Base-by-base conservation (phyloP, 306 rosid species). In the Begonia masoniana region DNA sequence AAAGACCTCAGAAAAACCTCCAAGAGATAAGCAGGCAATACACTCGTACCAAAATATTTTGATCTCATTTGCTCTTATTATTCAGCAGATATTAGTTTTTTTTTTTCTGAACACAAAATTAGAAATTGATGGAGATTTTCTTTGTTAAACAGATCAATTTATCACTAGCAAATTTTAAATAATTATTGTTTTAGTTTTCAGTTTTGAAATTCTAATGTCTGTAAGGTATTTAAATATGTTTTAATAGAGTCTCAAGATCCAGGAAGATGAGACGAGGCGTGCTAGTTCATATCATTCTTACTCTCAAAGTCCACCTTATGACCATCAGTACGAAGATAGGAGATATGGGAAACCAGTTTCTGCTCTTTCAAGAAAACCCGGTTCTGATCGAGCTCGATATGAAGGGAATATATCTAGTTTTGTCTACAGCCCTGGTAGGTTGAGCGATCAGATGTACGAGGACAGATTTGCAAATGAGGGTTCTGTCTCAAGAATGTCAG, bases 251-350 rank as follows among this genome's bases (percentile, higher is more conserved):
- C 75, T 72, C 42, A 65, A 56, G 61, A 62, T 70, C 61, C 73
- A 43, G 68, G 94, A 80, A 53, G 94, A 72, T 1, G 95, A 82
- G 51, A 52, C 71, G 43, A 82, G 95, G 55, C 95, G 97, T 52
- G 94, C 97, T 68, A 88, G 94, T 80, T 88, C 97, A 43, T 88
- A 88, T 71, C 97, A 88, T 78, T 88, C 97, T 15, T 88, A 68
- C 81, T 88, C 97, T 57, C 95, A 88, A 64, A 88, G 97, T 71
- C 97, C 97, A 47, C 97, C 97, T n/a, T 88, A 88, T 76, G 97
- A 88, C 70, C 56, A 82, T 76, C 97, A 88, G 62, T 88, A 88
- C 53, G 97, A 88, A 68, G 97, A 88, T 64, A 76, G 95, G 9
- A 73, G 82, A 52, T 88, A 88, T 70, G 97, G 97, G 56, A 88